phyloP scores from a whole-genome alignment of 176 grass and related monocot species.

The Carex scoparia region DNA sequence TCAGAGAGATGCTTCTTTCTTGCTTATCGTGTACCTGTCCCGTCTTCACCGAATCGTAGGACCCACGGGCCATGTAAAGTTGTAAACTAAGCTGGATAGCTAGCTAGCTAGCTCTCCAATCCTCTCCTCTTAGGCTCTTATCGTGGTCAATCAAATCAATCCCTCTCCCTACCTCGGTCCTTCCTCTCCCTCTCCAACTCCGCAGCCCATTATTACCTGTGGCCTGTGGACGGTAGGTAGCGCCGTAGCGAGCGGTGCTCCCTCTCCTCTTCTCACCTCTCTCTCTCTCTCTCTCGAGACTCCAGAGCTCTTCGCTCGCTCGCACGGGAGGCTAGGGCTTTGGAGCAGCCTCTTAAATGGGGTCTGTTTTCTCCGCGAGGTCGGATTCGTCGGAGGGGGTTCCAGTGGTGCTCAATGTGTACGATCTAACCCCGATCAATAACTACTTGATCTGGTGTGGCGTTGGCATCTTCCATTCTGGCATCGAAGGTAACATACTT shows the following conservation, averaged over 20 bases:
- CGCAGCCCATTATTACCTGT: neutral
- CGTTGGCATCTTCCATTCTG: conserved; percentile 95
- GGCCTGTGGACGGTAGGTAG: neutral
- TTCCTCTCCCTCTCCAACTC: neutral
- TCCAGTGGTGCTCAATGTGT: conserved; percentile 73
- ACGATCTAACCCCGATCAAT: conserved; percentile 96
- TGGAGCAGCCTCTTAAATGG: conserved; percentile 19
- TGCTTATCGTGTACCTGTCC: neutral
- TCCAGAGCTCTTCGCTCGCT: neutral
- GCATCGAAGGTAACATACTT: conserved; percentile 60
- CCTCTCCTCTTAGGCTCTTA: neutral
- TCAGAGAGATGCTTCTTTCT: neutral
- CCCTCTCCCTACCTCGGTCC: neutral
- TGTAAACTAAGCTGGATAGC: too few relatives aligned
- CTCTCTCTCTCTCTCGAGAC: neutral
- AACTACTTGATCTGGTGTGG: conserved; percentile 94
- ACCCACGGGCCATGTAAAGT: neutral
- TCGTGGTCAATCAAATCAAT: neutral
- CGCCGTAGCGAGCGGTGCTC: neutral
- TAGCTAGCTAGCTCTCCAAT: neutral
- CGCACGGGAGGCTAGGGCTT: neutral
- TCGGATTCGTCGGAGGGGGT: conserved; percentile 29
- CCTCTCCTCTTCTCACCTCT: neutral
- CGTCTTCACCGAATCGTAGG: neutral
- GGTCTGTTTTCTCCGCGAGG: conserved; percentile 30